These are phyloP conservation scores for Funneliformis caledonium DNA, from an alignment of 371 early-diverging fungal species.

Conservation along the genomic window DNA sequence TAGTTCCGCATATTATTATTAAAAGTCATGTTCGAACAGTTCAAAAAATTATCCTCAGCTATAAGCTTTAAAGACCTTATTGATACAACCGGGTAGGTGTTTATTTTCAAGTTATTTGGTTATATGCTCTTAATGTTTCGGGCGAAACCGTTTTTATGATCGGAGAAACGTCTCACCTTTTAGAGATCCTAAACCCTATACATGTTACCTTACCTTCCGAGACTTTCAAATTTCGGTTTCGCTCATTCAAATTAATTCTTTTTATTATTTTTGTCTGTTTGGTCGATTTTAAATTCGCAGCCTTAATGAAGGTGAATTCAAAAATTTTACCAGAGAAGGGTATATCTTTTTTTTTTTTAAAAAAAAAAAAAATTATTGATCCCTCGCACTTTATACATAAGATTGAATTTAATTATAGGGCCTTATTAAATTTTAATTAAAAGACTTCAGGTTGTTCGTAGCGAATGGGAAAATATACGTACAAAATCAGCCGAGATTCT, in stretches of 20 bases:
- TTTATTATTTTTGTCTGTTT: no score
- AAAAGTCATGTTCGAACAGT: conserved; percentile 29
- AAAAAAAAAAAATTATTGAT: background rate
- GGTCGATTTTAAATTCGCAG: background rate
- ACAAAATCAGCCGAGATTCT: conserved; percentile 26
- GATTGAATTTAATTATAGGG: background rate
- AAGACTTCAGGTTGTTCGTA: conserved; percentile 24
- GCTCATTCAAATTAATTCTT: no score
- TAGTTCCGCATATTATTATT: no score
- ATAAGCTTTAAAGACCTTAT: conserved; percentile 27
- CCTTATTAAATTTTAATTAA: background rate
- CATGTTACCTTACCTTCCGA: no score
- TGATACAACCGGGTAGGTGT: conserved; percentile 13
- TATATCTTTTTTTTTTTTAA: background rate
- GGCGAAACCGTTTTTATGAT: no score
- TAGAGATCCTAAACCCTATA: no score
- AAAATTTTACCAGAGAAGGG: conserved; percentile 19
- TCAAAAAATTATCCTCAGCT: conserved; percentile 14
- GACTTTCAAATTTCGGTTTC: no score
- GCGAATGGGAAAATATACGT: conserved; percentile 34
- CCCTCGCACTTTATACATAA: no score
- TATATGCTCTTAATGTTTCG: no score
- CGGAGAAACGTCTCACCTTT: no score
- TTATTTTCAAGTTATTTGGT: background rate
- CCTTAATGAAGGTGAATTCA: conserved; percentile 12